These are phyloP conservation scores for Gastrolobium bilobum DNA, from an alignment of 306 rosid species.

Conservation along the genomic window DNA sequence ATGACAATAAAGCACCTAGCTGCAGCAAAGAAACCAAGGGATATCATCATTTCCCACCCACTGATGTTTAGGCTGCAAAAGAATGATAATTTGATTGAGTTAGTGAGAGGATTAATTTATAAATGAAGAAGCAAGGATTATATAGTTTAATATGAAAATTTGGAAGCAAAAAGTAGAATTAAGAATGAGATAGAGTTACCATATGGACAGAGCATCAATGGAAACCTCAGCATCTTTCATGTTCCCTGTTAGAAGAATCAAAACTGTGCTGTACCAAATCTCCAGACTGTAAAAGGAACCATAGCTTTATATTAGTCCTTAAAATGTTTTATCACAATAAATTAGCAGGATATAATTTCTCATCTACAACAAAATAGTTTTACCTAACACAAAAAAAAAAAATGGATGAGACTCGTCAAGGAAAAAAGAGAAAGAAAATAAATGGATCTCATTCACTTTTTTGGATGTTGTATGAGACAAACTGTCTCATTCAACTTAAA, in stretches of 20 bases:
- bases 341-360: too few species aligned
- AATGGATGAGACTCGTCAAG: too few species aligned
- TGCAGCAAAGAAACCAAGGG: constrained; percentile 59
- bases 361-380: too few species aligned
- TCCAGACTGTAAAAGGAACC: constrained; percentile 54
- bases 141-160: background rate
- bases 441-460: too few species aligned
- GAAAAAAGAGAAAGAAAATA: too few species aligned
- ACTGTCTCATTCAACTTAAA: too few species aligned
- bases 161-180: background rate
- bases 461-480: too few species aligned
- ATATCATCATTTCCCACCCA: constrained; percentile 66
- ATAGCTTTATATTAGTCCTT: background rate
- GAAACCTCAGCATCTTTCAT: constrained; percentile 51
- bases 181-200: constrained; percentile 43
- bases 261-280: constrained; percentile 57
- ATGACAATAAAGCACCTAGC: constrained; percentile 50
- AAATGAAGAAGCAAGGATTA: background rate
- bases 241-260: constrained; percentile 59
- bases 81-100: too few species aligned
- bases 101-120: background rate
- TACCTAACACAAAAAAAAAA: too few species aligned
- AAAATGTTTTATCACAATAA: background rate
- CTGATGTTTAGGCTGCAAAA: constrained; percentile 57
- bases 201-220: constrained; percentile 59